phyloP scores from a whole-genome alignment of 1,284 basidiomycete species.

The Stygiomarasmius scandens region DNA sequence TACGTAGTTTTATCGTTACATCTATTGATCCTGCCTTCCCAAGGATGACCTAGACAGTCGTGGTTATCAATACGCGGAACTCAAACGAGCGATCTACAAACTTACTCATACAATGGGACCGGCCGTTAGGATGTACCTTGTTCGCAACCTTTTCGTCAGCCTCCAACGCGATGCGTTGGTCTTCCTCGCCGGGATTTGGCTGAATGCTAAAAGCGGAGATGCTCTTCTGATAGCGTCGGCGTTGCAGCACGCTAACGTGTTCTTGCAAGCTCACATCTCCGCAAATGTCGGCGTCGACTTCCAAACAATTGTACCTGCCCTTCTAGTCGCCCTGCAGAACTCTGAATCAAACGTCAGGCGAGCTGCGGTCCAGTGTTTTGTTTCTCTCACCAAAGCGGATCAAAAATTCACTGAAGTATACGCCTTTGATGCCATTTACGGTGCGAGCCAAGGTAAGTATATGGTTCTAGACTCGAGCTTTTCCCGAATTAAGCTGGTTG shows the following conservation, averaged over 20 bases:
- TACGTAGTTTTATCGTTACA: not conserved
- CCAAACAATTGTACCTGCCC: constrained; percentile 82
- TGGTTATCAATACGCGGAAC: constrained; percentile 49
- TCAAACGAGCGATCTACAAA: constrained; percentile 64
- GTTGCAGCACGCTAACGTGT: constrained; percentile 71
- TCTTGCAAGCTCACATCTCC: constrained; percentile 73
- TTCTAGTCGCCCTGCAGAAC: constrained; percentile 71
- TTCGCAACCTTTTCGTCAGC: constrained; percentile 68
- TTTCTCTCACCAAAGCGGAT: constrained; percentile 46
- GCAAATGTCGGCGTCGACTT: constrained; percentile 64
- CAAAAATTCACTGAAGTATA: constrained; percentile 66
- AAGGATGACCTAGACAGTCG: constrained; percentile 27
- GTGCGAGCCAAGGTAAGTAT: constrained; percentile 27
- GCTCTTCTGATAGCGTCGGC: constrained; percentile 42
- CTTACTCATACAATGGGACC: not conserved
- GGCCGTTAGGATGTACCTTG: constrained; percentile 49
- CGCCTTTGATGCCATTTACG: constrained; percentile 85
- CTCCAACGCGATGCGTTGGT: constrained; percentile 75
- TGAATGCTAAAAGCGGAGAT: constrained; percentile 25
- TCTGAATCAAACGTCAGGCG: constrained; percentile 57
- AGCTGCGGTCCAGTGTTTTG: constrained; percentile 69
- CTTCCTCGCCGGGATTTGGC: constrained; percentile 80
- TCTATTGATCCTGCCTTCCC: not conserved
- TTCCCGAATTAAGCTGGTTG: not conserved
- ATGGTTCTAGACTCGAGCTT: not conserved